Evolutionary conservation across 139 green algal species (phyloP), one percentile per base, ranked within the genome.

Genomic region (Coelastrella sp.): DNA sequence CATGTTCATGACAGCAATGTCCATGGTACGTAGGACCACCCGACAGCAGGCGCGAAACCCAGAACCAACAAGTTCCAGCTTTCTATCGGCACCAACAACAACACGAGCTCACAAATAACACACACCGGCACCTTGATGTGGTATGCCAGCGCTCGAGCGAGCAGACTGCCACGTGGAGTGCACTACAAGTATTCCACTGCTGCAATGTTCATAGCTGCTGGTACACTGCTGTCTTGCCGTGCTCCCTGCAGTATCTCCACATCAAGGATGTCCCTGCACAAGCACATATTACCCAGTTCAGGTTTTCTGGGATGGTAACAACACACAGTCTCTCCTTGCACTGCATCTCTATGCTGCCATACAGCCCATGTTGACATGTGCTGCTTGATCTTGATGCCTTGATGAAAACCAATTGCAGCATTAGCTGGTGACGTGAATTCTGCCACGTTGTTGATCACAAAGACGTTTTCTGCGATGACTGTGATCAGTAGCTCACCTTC

Each of bases 161-260:
- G 15, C 45, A 57, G 15, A 13, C 11, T 57, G 45, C 11, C 45
- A 9, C 34, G 15, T 40, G 19, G 60, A 25, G 2, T 9, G 19
- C 53, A 40, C 67, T 35, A 82, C 23, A 82, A 27, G 53, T 66
- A 63, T 53, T 82, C 75, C 35, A 69, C 53, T 57, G 53, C 21
- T 6, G 73, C 73, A 27, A 81, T 43, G 27, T 81, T 81, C 73
- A 81, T 51, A 25, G 73, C 73, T 48, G 48, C 73, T 15, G 73
- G 73, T 23, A 81, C 73, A 40, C 13, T 71, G 75, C 51, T 40
- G 32, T 71, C 75, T 4, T 82, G 75, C 53, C 53, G 35, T 23
- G 11, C 23, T 9, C 75, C 75, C n/a, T 45, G 75, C 75, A 82
- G 69, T 23, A 82, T 69, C 75, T 69, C 75, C 19, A 82, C 75